Evolutionary conservation across 805 yeast species (phyloP).

Genomic region (Maudiozyma pseudohumilis): DNA sequence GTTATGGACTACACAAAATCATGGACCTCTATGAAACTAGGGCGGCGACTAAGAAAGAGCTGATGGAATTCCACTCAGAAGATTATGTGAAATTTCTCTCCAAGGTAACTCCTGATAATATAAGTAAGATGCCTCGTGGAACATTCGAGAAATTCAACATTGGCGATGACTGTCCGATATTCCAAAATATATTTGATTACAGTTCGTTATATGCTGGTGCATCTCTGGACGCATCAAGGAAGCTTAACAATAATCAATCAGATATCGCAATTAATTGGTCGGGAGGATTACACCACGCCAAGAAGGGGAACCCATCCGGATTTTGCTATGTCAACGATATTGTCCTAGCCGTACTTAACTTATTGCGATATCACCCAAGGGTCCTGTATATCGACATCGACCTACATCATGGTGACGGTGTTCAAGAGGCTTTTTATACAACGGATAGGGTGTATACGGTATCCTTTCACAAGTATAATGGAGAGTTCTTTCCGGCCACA

Average conservation of each 20-base stretch:
- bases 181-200: constrained; percentile 68
- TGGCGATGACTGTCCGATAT: constrained; percentile 88
- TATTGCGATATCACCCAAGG: constrained; percentile 73
- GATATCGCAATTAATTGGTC: constrained; percentile 91
- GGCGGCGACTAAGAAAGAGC: constrained; percentile 71
- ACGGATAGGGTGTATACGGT: constrained; percentile 87
- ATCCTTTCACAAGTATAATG: constrained; percentile 81
- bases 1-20: constrained; percentile 74
- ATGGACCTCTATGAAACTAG: constrained; percentile 87
- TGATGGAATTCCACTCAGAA: constrained; percentile 72
- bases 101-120: constrained; percentile 66
- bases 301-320: constrained; percentile 81
- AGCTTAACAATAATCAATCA: constrained; percentile 69
- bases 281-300: constrained; percentile 91
- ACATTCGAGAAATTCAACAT: constrained; percentile 66
- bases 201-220: constrained; percentile 81
- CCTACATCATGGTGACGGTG: constrained; percentile 93
- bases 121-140: constrained; percentile 41
- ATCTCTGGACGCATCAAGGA: constrained; percentile 80
- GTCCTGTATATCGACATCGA: constrained; percentile 84
- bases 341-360: constrained; percentile 71
- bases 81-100: constrained; percentile 76
- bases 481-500: constrained; percentile 89
- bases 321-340: constrained; percentile 88
- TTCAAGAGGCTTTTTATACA: constrained; percentile 86